A percentile compares a stretch with the other conserved stretches of the same genome.
Evolutionary conservation across 768 basidiomycete genomes (phyloP).

Genomic region (Hygrophoropsis aurantiaca): DNA sequence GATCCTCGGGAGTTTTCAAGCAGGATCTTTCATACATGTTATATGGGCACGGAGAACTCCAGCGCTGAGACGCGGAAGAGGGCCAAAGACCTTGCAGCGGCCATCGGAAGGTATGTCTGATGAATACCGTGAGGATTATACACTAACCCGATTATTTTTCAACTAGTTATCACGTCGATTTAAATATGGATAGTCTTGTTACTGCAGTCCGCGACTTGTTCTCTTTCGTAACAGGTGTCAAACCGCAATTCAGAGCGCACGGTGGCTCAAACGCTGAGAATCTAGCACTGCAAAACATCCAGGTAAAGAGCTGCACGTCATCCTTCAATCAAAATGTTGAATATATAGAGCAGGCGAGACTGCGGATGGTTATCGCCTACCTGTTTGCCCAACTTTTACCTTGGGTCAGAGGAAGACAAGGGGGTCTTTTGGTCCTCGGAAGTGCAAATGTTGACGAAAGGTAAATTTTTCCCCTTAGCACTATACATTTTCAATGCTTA

Average conservation of each 20-base stretch:
- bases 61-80: conserved; percentile 80
- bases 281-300: conserved; percentile 95
- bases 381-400: conserved; percentile 94
- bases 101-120: conserved; percentile 78
- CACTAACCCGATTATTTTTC: conserved; percentile 3
- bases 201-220: conserved; percentile 84
- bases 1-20: conserved; percentile 86
- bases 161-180: conserved; percentile 83
- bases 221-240: conserved; percentile 70
- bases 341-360: conserved; percentile 58
- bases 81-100: conserved; percentile 82
- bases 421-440: conserved; percentile 92
- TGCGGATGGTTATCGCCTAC: conserved; percentile 94
- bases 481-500: not conserved
- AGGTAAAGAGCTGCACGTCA: no score
- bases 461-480: conserved; percentile 32
- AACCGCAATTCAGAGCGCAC: conserved; percentile 78
- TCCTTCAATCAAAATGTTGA: conserved; percentile 1
- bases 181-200: conserved; percentile 95
- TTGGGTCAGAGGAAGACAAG: conserved; percentile 81
- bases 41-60: conserved; percentile 99
- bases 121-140: not conserved
- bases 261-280: conserved; percentile 90
- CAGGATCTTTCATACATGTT: conserved; percentile 95
- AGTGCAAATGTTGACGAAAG: conserved; percentile 99